Base-by-base conservation (phyloP, 768 basidiomycete species). In the Boletus rubroflammeus region DNA sequence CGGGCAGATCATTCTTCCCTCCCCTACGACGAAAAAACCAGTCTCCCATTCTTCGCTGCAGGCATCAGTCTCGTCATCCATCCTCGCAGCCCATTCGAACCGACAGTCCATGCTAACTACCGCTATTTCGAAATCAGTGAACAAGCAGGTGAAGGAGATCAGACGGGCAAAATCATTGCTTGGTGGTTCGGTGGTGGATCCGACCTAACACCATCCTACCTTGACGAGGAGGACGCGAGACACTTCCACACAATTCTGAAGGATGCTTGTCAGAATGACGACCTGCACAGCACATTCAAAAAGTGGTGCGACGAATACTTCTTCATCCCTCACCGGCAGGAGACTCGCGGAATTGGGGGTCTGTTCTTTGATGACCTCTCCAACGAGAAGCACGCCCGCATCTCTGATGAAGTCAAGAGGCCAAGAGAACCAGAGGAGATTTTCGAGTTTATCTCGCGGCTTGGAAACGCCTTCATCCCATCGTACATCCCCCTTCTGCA, bases 131-230 rank as follows among this genome's bases (percentile, higher is more conserved):
- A 98, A 72, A 83, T 97, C 59, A 86, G 85, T 3, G 82, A 88
- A 58, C 73, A 75, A 40, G 62, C 62, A 1, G 58, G 59, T 4
- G 67, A 65, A 23, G 70, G 72, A 35, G 72, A 72, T 3, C 67
- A 68, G 50, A 66, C 73, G 25, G 78, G 80, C 8, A 79, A 81
- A 59, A 72, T 90, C 19, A 73, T 94, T 39, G 86, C 93, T 26
- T 98, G 95, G 94, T 99, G 96, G 97, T 99, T 98, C 66, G 96
- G 97, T 19, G 97, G 97, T 32, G 96, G 96, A 7, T 86, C 84
- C 7, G 96, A 99, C 69, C 80, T 98, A 31, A 99, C 97, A 0
- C 96, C 96, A 1, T 86, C 88, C 4, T 98, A 98, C 71, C 81
- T 98, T 17, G 92, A 85, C 73, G 84, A 85, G 53, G 88, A 89